A percentile compares a stretch with the other conserved stretches of the same genome.
phyloP scores from a whole-genome alignment of 345 rosid species.

The Pistacia vera region DNA sequence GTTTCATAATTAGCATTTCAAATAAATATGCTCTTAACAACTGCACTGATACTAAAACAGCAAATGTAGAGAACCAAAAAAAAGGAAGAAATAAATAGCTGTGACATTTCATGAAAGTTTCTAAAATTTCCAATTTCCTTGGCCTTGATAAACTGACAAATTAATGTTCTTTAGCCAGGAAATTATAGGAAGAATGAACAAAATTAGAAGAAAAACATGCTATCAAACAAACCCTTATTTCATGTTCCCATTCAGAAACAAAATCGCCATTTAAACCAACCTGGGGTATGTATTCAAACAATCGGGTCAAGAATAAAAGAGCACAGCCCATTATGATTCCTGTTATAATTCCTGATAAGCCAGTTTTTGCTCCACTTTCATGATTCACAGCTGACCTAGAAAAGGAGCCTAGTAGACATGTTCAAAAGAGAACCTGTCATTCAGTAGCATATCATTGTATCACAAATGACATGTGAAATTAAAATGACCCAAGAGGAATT shows the following conservation, averaged over 20 bases:
- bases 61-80: background rate
- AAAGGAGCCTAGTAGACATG: conserved; percentile 74
- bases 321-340: conserved; percentile 87
- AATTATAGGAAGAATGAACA: background rate
- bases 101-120: background rate
- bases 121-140: background rate
- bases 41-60: background rate
- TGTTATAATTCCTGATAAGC: conserved; percentile 79
- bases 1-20: conserved; percentile 28
- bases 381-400: conserved; percentile 98
- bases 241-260: conserved; percentile 12
- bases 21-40: conserved; percentile 8
- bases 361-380: conserved; percentile 95
- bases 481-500: background rate
- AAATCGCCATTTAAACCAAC: conserved; percentile 40
- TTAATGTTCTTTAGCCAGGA: conserved; percentile 7
- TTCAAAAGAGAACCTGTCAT: conserved; percentile 15
- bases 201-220: background rate
- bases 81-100: background rate
- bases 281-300: conserved; percentile 91
- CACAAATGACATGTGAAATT: background rate
- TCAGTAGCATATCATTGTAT: conserved; percentile 3
- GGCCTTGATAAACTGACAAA: background rate
- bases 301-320: conserved; percentile 80
- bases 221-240: background rate